These are phyloP conservation scores for Triglochin maritima DNA, from an alignment of 106 monocot species.

Conservation along the genomic window DNA sequence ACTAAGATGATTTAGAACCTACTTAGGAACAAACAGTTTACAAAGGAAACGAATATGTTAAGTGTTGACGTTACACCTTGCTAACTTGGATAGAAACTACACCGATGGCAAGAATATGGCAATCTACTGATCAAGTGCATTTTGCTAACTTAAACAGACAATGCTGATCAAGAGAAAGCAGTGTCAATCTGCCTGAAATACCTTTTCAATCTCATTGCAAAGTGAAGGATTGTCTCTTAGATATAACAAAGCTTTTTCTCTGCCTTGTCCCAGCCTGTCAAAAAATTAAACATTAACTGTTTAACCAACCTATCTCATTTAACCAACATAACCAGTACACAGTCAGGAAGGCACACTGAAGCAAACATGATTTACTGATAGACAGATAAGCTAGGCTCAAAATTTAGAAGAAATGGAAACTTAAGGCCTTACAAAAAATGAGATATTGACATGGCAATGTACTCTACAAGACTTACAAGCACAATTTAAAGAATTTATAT, in stretches of 20 bases:
- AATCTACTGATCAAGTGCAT: background rate
- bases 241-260: slow-evolving; percentile 87
- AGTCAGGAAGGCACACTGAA: background rate
- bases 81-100: background rate
- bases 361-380: background rate
- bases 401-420: background rate
- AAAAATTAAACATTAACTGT: slow-evolving; percentile 5
- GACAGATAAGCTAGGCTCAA: background rate
- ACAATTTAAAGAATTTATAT: no score
- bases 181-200: background rate
- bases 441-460: background rate
- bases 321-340: background rate
- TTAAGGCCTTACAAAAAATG: background rate
- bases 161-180: background rate
- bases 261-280: slow-evolving; percentile 85
- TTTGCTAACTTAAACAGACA: background rate
- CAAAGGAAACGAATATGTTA: background rate
- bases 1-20: background rate
- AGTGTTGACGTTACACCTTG: background rate
- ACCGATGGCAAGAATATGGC: background rate
- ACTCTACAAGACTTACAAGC: background rate
- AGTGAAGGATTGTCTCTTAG: slow-evolving; percentile 71
- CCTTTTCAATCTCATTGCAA: slow-evolving; percentile 81
- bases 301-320: background rate
- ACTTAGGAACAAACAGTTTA: background rate